Base-by-base conservation (phyloP, 2,329 filamentous ascomycete species). In the Fusarium transvaalense region DNA sequence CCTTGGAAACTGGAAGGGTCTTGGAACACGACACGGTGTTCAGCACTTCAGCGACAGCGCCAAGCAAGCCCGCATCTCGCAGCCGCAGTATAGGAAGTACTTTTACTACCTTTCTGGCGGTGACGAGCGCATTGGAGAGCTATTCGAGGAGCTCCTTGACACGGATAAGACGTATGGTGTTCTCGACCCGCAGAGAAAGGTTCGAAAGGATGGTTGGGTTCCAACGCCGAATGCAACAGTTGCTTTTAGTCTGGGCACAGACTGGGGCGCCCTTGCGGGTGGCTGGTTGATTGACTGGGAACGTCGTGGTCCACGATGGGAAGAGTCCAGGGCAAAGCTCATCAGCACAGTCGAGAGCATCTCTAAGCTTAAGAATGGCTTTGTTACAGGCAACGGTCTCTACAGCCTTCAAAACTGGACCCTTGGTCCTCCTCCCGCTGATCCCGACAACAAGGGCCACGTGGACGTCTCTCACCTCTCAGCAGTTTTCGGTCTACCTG, bases 221-320 rank as follows among this genome's bases (percentile, higher is more conserved):
- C 84, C 85, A 3, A 79, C 68, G 61, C 39, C 83, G 78, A 8
- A 79, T 74, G 10, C 79, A 70, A 17, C 80, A 0, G 76, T 85
- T 0, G 82, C 84, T 39, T 82, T 88, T 10, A 82, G 84, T 35
- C 79, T 89, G 5, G 87, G 87, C 4, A 88, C 86, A 0, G 88
- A 89, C 68, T 89, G 86, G 85, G 82, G 83, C 0, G 84, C 84
- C 0, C 77, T 89, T 3, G 86, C 87, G 0, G 82, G 83, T 4
- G 82, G 82, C 1, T 89, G 87, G 84, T 79, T 89, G 0, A 81
- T 88, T 3, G 88, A 87, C 59, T 89, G 85, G 84, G 87, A 89
- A 71, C 82, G 87, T 0, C 83, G 83, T 3, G 85, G 86, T 0
- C 77, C 83, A 0, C 78, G 83, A 4, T 87, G 84, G 83, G 76